Conservation (phyloP, 2,329 filamentous ascomycete species). For the Aspergillus ruber region DNA sequence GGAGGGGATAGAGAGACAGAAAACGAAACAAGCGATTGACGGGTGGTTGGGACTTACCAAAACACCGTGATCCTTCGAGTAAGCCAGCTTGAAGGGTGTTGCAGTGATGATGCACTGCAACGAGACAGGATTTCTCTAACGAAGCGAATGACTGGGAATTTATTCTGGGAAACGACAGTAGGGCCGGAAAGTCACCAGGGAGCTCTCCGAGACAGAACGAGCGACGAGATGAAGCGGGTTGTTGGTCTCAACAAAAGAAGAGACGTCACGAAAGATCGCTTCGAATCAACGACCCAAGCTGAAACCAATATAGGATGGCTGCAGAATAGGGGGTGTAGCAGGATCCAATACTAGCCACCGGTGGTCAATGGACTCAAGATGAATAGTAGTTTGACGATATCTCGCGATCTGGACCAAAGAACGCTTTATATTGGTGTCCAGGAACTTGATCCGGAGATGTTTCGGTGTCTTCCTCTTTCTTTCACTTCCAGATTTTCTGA, state of each 20-base stretch:
- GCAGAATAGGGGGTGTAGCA: constrained; percentile 18
- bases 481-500: constrained; percentile 6
- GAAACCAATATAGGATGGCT: constrained; percentile 25
- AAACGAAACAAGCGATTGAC: not conserved
- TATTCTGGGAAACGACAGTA: constrained; percentile 35
- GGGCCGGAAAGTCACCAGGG: constrained; percentile 25
- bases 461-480: constrained; percentile 15
- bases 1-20: constrained; percentile 20
- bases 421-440: constrained; percentile 7
- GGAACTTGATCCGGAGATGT: constrained; percentile 15
- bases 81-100: constrained; percentile 42
- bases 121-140: constrained; percentile 31
- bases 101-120: constrained; percentile 39
- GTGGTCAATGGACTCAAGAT: constrained; percentile 2
- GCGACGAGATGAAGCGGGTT: constrained; percentile 31
- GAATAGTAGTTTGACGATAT: constrained; percentile 8
- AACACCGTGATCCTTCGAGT: constrained; percentile 40
- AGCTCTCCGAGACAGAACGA: constrained; percentile 41
- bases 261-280: constrained; percentile 14
- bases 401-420: constrained; percentile 11
- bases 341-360: not conserved
- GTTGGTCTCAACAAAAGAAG: constrained; percentile 25
- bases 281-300: constrained; percentile 30
- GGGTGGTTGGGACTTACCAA: constrained; percentile 30
- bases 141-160: constrained; percentile 44